A percentile compares a stretch with the other conserved stretches of the same genome.
These are phyloP conservation scores for Cladosporium oxysporum DNA, from an alignment of 2,329 filamentous ascomycete genomes.

Conservation along the genomic window DNA sequence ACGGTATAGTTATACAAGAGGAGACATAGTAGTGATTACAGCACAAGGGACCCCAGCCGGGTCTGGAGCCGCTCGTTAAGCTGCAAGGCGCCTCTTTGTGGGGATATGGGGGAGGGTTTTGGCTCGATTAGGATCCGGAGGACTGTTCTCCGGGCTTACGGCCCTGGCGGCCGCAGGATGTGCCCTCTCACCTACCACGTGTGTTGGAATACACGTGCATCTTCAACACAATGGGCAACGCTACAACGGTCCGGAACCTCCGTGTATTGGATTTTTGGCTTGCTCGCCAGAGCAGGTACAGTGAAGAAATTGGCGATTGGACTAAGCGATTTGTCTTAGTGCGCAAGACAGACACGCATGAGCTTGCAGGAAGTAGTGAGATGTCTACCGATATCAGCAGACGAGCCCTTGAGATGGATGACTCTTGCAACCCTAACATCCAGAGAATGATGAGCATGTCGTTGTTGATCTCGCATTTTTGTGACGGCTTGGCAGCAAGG, in stretches of 20 bases:
- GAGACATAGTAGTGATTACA: not conserved
- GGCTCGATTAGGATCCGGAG: conserved; percentile 15
- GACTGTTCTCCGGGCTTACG: conserved; percentile 16
- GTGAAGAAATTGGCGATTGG: conserved; percentile 1
- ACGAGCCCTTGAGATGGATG: not conserved
- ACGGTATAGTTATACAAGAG: conserved; percentile 19
- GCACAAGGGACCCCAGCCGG: conserved; percentile 7
- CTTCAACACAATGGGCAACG: conserved; percentile 9
- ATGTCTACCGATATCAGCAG: not conserved
- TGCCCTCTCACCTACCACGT: not conserved
- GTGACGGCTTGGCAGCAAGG: not conserved
- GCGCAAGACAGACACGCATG: not conserved
- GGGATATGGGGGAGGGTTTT: conserved; percentile 11
- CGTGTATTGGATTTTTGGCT: not conserved
- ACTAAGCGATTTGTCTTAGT: not conserved
- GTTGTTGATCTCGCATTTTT: not conserved
- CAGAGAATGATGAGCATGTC: not conserved
- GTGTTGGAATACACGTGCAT: conserved; percentile 6
- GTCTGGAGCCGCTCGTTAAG: conserved; percentile 19
- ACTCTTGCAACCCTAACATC: not conserved
- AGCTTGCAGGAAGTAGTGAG: not conserved
- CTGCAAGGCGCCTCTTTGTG: conserved; percentile 19
- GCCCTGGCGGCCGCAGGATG: conserved; percentile 14
- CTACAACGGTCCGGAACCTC: conserved; percentile 20
- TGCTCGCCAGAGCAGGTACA: conserved; percentile 1